Evolutionary conservation across 139 green algal genomes (phyloP).

Genomic region (Prasinococcaceae sp.): DNA sequence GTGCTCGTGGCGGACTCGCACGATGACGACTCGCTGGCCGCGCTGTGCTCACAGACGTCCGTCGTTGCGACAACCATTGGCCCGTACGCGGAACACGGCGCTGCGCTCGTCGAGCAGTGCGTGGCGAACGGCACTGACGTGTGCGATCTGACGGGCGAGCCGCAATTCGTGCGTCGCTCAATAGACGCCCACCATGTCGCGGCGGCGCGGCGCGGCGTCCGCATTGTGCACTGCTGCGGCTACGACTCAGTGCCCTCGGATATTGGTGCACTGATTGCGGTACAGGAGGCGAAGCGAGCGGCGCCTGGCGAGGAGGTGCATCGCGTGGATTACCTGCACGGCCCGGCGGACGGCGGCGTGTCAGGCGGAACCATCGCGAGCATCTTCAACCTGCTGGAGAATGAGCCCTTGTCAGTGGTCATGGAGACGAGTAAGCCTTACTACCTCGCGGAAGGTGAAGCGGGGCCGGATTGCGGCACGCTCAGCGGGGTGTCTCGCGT

Average conservation of each 20-base stretch:
- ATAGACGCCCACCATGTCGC: conserved; percentile 30
- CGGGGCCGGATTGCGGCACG: neutral
- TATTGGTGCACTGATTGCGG: conserved; percentile 38
- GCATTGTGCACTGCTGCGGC: conserved; percentile 57
- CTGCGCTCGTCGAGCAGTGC: conserved; percentile 46
- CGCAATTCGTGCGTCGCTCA: conserved; percentile 19
- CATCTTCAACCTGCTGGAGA: conserved; percentile 12
- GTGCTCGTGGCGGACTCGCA: neutral
- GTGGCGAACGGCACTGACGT: conserved; percentile 53
- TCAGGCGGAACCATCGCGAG: conserved; percentile 47
- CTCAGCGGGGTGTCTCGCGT: neutral
- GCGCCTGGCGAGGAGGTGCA: neutral
- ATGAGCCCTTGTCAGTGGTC: conserved; percentile 1
- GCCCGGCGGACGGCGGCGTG: conserved; percentile 23
- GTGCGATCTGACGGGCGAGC: conserved; percentile 63
- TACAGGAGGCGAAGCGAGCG: conserved; percentile 1
- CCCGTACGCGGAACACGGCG: neutral
- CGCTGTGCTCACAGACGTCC: neutral
- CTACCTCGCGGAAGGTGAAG: conserved; percentile 7
- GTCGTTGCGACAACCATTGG: conserved; percentile 2
- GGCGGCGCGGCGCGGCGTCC: conserved; percentile 28
- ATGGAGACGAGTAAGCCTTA: conserved; percentile 18
- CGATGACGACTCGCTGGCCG: neutral
- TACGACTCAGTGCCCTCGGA: conserved; percentile 71
- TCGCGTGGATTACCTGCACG: neutral